A percentile compares a stretch with the other conserved stretches of the same genome.
Conservation (phyloP, 306 rosid genomes). For the Vicia villosa region DNA sequence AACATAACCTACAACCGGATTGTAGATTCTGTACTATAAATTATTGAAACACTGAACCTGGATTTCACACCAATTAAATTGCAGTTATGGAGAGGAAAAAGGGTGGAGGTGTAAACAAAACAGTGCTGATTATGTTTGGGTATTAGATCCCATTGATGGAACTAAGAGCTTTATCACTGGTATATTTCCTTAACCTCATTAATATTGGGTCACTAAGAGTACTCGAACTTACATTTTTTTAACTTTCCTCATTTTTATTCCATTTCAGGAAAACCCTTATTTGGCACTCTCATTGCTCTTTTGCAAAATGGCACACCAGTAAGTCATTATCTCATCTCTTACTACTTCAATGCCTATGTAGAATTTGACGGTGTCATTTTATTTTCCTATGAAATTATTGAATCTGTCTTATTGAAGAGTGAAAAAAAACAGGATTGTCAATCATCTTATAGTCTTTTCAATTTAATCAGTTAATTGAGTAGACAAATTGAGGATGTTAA, state of each 20-base stretch:
- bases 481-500: conserved; percentile 6
- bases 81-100: conserved; percentile 91
- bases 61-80: conserved; percentile 36
- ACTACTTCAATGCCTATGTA: conserved; percentile 28
- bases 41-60: background rate
- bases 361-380: background rate
- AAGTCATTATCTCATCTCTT: conserved; percentile 44
- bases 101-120: conserved; percentile 87
- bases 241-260: conserved; percentile 18
- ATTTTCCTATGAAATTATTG: conserved; percentile 17
- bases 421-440: conserved; percentile 6
- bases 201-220: background rate
- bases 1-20: background rate
- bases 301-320: conserved; percentile 77
- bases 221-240: conserved; percentile 11
- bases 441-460: background rate
- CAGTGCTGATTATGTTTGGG: conserved; percentile 85
- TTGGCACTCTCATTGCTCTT: conserved; percentile 91
- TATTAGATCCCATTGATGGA: conserved; percentile 95
- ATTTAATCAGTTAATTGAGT: no score
- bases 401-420: conserved; percentile 7
- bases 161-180: conserved; percentile 95
- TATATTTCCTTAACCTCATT: conserved; percentile 36
- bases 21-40: background rate
- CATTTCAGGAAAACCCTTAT: conserved; percentile 83